Conservation (phyloP, 306 rosid species). For the Alnus rubra region DNA sequence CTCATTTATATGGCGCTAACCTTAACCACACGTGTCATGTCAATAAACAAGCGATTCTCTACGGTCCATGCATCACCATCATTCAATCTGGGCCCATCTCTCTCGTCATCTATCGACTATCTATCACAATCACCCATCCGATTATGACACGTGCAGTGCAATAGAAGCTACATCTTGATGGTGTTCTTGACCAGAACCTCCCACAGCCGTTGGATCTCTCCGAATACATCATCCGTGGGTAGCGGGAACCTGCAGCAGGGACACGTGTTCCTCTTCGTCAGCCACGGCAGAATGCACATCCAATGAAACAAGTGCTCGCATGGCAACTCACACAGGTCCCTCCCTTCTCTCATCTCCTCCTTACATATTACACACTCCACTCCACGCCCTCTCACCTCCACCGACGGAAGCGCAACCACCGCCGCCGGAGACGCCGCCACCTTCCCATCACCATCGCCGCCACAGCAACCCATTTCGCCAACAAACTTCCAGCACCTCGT, state of each 20-base stretch:
- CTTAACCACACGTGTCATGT: constrained; percentile 43
- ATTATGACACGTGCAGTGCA: neutral
- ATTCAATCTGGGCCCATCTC: neutral
- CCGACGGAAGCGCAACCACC: constrained; percentile 63
- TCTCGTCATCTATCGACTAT: neutral
- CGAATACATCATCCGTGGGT: constrained; percentile 73
- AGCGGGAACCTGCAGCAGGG: constrained; percentile 75
- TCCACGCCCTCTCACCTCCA: constrained; percentile 42
- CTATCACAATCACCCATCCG: neutral
- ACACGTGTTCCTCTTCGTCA: constrained; percentile 79
- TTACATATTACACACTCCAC: constrained; percentile 79
- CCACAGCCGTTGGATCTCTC: constrained; percentile 88
- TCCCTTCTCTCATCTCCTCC: constrained; percentile 72
- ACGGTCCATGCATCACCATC: neutral
- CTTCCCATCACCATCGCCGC: constrained; percentile 26
- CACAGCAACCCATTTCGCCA: constrained; percentile 26
- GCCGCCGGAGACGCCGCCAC: constrained; percentile 58
- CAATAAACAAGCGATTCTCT: neutral
- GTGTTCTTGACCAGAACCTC: constrained; percentile 42
- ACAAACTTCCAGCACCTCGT: constrained; percentile 65
- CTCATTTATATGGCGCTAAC: neutral
- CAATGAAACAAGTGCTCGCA: constrained; percentile 86
- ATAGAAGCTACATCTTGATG: neutral
- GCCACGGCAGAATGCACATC: constrained; percentile 83
- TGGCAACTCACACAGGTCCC: constrained; percentile 80